Conservation (phyloP, 169 alveolate genomes). For the Cyclospora cayetanensis region DNA sequence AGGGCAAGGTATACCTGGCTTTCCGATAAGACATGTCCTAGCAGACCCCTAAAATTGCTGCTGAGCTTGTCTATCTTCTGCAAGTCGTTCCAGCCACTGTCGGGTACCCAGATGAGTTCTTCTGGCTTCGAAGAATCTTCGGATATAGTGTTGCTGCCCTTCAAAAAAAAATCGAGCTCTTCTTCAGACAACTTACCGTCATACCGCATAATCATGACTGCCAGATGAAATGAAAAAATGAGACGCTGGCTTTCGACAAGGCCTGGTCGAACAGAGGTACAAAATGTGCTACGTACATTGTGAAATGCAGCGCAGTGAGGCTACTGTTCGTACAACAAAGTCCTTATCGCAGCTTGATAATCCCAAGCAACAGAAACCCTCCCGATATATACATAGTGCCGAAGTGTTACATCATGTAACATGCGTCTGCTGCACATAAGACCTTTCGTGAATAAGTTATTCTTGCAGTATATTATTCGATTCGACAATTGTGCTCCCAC, state of each 20-base stretch:
- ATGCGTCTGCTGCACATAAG: no score
- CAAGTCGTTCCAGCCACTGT: conserved; percentile 94
- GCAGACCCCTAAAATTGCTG: conserved; percentile 76
- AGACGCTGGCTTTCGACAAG: conserved; percentile 92
- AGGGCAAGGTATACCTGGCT: not conserved
- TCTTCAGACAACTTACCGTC: conserved; percentile 86
- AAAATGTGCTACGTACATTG: no score
- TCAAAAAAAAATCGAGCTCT: conserved; percentile 94
- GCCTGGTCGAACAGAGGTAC: conserved; percentile 37
- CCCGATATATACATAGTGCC: no score
- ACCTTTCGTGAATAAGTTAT: no score
- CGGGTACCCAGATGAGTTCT: conserved; percentile 92
- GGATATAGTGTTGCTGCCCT: conserved; percentile 92
- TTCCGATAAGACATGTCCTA: conserved; percentile 64
- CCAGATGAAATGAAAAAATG: conserved; percentile 94
- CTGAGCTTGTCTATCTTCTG: conserved; percentile 85
- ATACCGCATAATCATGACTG: conserved; percentile 92
- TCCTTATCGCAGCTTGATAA: no score
- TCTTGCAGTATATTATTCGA: no score
- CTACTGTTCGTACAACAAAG: no score
- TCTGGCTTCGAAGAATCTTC: conserved; percentile 79
- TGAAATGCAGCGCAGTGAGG: no score
- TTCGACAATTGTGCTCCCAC: no score
- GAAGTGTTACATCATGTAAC: no score
- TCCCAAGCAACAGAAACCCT: no score